These are phyloP conservation scores for Epichloe scottii DNA, from an alignment of 2,329 filamentous ascomycete genomes.

Conservation along the genomic window DNA sequence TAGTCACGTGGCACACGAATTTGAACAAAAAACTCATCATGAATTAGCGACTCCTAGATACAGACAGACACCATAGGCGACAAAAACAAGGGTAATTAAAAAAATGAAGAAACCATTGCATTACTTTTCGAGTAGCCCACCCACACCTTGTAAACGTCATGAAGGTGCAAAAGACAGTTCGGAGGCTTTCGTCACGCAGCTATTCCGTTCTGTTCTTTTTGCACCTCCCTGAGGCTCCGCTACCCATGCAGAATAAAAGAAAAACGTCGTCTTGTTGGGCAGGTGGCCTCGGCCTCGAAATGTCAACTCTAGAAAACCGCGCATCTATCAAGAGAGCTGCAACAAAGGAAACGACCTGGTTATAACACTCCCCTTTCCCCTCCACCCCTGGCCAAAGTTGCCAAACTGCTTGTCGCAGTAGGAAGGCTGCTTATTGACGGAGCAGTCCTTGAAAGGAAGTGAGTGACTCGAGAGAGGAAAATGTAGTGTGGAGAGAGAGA, in stretches of 20 bases:
- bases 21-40: constrained; percentile 15
- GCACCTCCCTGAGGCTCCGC: constrained; percentile 17
- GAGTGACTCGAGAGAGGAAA: constrained; percentile 12
- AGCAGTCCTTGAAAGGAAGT: constrained; percentile 13
- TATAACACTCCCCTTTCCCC: constrained; percentile 13
- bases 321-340: constrained; percentile 26
- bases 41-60: constrained; percentile 24
- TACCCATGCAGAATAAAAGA: constrained; percentile 9
- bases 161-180: constrained; percentile 23
- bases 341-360: constrained; percentile 21
- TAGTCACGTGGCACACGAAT: neutral
- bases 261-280: neutral
- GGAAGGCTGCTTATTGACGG: constrained; percentile 11
- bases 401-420: constrained; percentile 16
- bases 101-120: constrained; percentile 24
- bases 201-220: constrained; percentile 18
- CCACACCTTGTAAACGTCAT: constrained; percentile 20
- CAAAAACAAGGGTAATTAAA: constrained; percentile 17
- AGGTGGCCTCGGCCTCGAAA: constrained; percentile 9
- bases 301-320: constrained; percentile 23
- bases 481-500: constrained; percentile 12
- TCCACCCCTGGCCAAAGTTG: constrained; percentile 9
- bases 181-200: constrained; percentile 22
- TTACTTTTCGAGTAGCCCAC: constrained; percentile 30
- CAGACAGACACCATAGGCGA: constrained; percentile 18